Evolutionary conservation across 495 filamentous ascomycete genomes (phyloP), one percentile per base, ranked within the genome.

Genomic region (Jackrogersella multiformis): DNA sequence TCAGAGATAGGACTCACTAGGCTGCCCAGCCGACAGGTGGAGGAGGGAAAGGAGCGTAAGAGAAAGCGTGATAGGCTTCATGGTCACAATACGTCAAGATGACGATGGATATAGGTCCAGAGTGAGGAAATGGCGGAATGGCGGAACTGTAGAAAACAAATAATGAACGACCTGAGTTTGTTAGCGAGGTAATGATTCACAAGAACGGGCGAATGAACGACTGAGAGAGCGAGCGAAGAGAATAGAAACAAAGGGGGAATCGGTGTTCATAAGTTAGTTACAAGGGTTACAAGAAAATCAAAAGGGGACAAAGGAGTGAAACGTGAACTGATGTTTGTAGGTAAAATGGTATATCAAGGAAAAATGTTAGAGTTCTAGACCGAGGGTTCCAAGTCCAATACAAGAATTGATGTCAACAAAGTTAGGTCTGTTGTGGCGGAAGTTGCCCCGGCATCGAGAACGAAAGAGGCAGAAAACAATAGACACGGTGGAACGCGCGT

Each of bases 11-110:
- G 12, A 71, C 73, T 69, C 62, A 74, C 73, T 55, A 12, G 52
- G 73, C 64, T 74, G 73, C 38, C 70, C 73, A 23, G 64, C 61
- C 7, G 73, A 73, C 61, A 70, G 53, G 15, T 56, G 56, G 34
- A 72, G 42, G 15, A 73, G 38, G 54, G 70, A 61, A 39, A 75
- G 45, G 45, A 75, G 16, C 16, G 64, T 48, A 24, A 75, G 28
- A 57, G 57, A 62, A 49, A 65, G 38, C 18, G 49, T 44, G 10
- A 61, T 52, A 44, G 52, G 15, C 36, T 56, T 64, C 73, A 75
- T 75, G 61, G 30, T 73, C 44, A 56, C 55, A 30, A 23, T 61
- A 38, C 12, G 42, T 55, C 24, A 51, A 60, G 23, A 36, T 34
- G 32, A 66, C 42, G 34, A 36, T 54, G 46, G 21, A 30, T 38